Evolutionary conservation across 305 asterid species (phyloP).

Genomic region (Rubia balearica): DNA sequence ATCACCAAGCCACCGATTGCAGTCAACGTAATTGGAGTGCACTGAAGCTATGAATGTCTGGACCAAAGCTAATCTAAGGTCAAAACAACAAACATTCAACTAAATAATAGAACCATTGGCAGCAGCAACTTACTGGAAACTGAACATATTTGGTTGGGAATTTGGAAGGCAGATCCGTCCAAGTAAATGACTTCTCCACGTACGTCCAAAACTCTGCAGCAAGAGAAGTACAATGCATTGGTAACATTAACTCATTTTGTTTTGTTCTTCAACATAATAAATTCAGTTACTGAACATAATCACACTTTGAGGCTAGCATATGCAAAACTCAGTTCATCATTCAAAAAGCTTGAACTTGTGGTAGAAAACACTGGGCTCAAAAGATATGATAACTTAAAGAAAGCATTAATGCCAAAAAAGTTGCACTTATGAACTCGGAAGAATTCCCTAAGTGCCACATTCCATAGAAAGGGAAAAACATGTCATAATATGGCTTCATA

Average conservation of each 20-base stretch:
- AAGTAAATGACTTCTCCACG: slow-evolving; percentile 91
- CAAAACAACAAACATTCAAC: background rate
- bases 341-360: background rate
- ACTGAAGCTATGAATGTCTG: slow-evolving; percentile 87
- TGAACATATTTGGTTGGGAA: slow-evolving; percentile 96
- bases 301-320: background rate
- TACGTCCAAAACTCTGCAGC: slow-evolving; percentile 91
- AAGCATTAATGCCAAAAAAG: background rate
- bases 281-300: background rate
- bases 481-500: background rate
- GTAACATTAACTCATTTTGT: background rate
- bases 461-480: background rate
- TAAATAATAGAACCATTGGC: background rate
- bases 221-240: slow-evolving; percentile 4
- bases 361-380: background rate
- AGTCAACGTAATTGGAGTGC: slow-evolving; percentile 86
- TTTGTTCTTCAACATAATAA: background rate
- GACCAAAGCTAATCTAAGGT: slow-evolving; percentile 2
- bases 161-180: slow-evolving; percentile 95
- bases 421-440: background rate
- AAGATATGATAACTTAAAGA: background rate
- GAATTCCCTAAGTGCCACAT: background rate
- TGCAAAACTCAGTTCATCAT: background rate
- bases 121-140: slow-evolving; percentile 62
- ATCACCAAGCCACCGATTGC: slow-evolving; percentile 94